phyloP scores from a whole-genome alignment of 2,329 filamentous ascomycete genomes.

The Clarireedia homoeocarpa region DNA sequence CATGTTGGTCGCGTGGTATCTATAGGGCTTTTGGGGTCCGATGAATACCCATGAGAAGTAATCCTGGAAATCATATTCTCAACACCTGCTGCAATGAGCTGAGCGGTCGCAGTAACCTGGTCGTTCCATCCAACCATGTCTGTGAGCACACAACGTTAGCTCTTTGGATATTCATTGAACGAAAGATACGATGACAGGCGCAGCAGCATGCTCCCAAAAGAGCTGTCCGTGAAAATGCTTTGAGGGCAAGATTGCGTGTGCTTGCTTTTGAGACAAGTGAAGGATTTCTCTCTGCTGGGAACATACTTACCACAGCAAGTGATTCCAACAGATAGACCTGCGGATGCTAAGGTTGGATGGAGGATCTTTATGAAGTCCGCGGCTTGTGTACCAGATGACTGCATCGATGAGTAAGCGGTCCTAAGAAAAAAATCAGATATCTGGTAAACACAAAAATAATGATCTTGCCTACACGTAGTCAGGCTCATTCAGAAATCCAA shows the following conservation, averaged over 20 bases:
- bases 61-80: conserved; percentile 33
- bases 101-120: conserved; percentile 31
- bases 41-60: conserved; percentile 35
- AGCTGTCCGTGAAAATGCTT: no score
- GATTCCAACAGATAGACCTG: conserved; percentile 33
- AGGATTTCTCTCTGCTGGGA: conserved; percentile 25
- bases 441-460: no score
- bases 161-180: no score
- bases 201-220: no score
- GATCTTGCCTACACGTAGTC: no score
- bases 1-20: conserved; percentile 17
- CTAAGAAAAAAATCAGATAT: no score
- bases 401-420: conserved; percentile 39
- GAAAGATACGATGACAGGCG: no score
- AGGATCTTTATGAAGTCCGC: conserved; percentile 43
- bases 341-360: conserved; percentile 31
- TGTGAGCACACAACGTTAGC: no score
- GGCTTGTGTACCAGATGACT: conserved; percentile 37
- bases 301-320: conserved; percentile 35
- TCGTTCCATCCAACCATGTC: conserved; percentile 27
- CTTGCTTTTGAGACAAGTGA: no score
- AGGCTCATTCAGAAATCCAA: no score
- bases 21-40: conserved; percentile 37
- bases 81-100: conserved; percentile 32
- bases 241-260: no score